Conservation (phyloP, 352 stramenopile species). For the Phytophthora macrochlamydospora region DNA sequence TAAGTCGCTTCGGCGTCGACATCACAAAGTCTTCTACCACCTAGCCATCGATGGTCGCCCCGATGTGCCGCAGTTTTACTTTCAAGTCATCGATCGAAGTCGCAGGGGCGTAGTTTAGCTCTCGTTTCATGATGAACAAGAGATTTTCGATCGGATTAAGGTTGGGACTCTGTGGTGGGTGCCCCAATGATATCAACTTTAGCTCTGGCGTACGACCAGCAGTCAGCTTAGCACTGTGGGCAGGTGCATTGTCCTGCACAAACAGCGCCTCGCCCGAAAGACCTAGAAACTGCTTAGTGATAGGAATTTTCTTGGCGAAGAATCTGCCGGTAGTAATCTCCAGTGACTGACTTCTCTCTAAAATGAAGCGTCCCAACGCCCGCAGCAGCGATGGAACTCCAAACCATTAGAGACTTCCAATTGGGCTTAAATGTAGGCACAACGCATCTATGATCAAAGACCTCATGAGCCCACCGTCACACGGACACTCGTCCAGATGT, state of each 20-base stretch:
- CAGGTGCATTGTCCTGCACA: conserved; percentile 6
- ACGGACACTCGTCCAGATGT: neutral
- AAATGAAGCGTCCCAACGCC: conserved; percentile 11
- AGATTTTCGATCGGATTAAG: conserved; percentile 17
- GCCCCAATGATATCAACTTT: neutral
- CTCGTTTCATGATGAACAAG: conserved; percentile 2
- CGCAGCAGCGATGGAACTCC: conserved; percentile 1
- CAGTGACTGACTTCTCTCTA: conserved; percentile 5
- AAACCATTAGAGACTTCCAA: neutral
- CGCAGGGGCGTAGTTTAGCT: neutral
- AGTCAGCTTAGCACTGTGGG: conserved; percentile 4
- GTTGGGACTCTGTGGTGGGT: conserved; percentile 11
- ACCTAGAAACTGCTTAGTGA: neutral
- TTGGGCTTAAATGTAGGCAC: conserved; percentile 1
- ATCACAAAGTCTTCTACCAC: neutral
- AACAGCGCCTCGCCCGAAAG: neutral
- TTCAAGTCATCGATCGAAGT: neutral
- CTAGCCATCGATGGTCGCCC: neutral
- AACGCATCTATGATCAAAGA: neutral
- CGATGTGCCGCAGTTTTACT: neutral
- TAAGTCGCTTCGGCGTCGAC: neutral
- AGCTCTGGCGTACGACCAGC: conserved; percentile 2
- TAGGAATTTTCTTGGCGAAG: neutral
- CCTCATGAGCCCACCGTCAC: neutral
- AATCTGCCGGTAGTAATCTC: conserved; percentile 4